Evolutionary conservation across 164 flowering plant species (phyloP).

Genomic region (Chloranthus sessilifolius): DNA sequence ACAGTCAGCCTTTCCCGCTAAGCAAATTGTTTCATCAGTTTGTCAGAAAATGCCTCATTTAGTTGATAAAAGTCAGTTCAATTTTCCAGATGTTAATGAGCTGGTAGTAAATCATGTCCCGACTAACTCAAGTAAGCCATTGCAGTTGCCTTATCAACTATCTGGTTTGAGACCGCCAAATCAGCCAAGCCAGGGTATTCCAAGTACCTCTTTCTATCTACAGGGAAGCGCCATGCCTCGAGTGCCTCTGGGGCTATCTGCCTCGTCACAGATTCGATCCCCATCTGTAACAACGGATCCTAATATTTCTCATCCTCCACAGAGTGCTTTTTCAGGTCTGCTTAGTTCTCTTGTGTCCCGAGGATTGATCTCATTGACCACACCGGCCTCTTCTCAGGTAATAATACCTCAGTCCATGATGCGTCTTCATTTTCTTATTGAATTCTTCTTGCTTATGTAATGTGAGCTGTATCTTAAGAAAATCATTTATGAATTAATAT

Average conservation of each 20-base stretch:
- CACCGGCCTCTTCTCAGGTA: slow-evolving; percentile 63
- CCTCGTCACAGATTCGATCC: slow-evolving; percentile 31
- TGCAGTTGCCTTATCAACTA: slow-evolving; percentile 27
- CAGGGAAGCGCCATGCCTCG: slow-evolving; percentile 45
- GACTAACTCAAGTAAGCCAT: slow-evolving; percentile 19
- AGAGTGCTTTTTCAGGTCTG: slow-evolving; percentile 51
- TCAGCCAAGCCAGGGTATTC: slow-evolving; percentile 31
- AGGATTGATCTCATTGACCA: slow-evolving; percentile 71
- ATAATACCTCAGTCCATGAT: no score
- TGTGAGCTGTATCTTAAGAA: no score
- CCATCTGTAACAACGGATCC: slow-evolving; percentile 32
- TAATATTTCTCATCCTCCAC: slow-evolving; percentile 31
- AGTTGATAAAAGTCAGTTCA: slow-evolving; percentile 33
- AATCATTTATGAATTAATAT: no score
- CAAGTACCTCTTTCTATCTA: slow-evolving; percentile 32
- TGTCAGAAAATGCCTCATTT: slow-evolving; percentile 26
- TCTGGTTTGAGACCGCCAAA: slow-evolving; percentile 20
- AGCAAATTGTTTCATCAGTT: slow-evolving; percentile 24
- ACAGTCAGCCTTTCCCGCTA: slow-evolving; percentile 17
- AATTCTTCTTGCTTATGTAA: no score
- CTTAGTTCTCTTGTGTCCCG: slow-evolving; percentile 77
- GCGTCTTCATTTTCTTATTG: no score
- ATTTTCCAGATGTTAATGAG: slow-evolving; percentile 25
- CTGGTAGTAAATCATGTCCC: slow-evolving; percentile 28
- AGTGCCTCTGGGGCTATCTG: slow-evolving; percentile 53